These are phyloP conservation scores for Skeletonema marinoi DNA, from an alignment of 108 stramenopile species.

Conservation along the genomic window DNA sequence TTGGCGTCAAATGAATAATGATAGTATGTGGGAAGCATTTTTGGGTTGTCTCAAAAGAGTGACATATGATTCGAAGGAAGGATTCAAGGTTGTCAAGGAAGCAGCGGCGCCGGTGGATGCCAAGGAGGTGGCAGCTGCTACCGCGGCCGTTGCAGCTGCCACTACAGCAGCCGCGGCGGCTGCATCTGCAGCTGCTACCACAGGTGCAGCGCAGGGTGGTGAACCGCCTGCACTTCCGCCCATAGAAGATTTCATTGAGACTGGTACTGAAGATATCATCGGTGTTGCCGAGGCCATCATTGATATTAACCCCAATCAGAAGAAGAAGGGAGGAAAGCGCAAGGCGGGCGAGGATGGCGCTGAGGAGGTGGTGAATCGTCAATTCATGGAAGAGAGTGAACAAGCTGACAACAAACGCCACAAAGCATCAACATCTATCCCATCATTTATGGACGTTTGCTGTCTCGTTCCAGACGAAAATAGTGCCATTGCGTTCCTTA, in stretches of 20 bases:
- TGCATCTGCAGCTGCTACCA: not conserved
- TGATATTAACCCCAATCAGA: not conserved
- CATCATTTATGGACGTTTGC: slow-evolving; percentile 16
- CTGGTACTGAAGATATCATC: not conserved
- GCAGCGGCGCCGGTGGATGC: not conserved
- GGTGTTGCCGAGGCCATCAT: not conserved
- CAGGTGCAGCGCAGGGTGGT: not conserved
- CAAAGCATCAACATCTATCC: slow-evolving; percentile 7
- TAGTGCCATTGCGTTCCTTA: slow-evolving; percentile 1
- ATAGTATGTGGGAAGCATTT: slow-evolving; percentile 7
- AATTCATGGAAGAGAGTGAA: slow-evolving; percentile 2
- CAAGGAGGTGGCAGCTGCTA: not conserved
- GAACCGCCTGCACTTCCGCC: not conserved
- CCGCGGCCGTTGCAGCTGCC: not conserved
- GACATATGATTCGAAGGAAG: not conserved
- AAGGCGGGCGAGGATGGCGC: not conserved
- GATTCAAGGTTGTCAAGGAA: not conserved
- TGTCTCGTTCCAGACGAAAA: slow-evolving; percentile 5
- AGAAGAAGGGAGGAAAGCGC: not conserved
- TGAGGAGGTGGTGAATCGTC: not conserved
- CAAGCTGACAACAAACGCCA: not conserved
- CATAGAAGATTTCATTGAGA: not conserved
- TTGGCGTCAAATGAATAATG: slow-evolving; percentile 3
- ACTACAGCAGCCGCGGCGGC: not conserved
- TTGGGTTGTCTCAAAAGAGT: slow-evolving; percentile 1